Evolutionary conservation across 73 alveolate species (phyloP).

Genomic region (Symbiodinium natans): DNA sequence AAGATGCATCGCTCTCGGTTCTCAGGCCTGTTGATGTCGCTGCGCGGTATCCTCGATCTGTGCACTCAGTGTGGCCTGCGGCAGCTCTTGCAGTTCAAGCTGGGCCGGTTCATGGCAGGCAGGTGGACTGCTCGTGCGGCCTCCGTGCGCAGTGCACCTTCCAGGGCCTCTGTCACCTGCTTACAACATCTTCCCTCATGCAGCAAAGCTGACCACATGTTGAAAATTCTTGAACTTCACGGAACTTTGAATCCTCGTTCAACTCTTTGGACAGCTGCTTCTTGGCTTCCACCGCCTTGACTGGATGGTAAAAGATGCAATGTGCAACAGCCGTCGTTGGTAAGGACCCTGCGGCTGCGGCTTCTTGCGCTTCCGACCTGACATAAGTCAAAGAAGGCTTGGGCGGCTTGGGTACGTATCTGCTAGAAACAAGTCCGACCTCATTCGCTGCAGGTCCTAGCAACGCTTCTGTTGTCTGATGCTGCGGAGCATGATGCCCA

Average conservation of each 20-base stretch:
- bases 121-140: no score
- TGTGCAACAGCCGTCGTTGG: background rate
- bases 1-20: background rate
- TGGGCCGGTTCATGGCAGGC: no score
- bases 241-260: background rate
- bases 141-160: conserved; percentile 2
- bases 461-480: no score
- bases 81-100: no score
- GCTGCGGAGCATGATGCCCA: no score
- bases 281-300: background rate
- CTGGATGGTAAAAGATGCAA: background rate
- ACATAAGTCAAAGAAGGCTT: no score
- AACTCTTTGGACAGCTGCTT: background rate
- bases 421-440: background rate
- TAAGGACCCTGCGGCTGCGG: background rate
- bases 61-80: background rate
- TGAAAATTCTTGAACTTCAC: no score
- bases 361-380: conserved; percentile 16
- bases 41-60: background rate
- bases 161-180: conserved; percentile 1
- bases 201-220: no score
- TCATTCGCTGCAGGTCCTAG: background rate
- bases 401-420: no score
- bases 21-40: conserved; percentile 11
- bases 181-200: background rate